Percentiles rank a stretch among this genome's conserved stretches.
Conservation (phyloP, 2,329 filamentous ascomycete species). For the Thielaviopsis musarum region DNA sequence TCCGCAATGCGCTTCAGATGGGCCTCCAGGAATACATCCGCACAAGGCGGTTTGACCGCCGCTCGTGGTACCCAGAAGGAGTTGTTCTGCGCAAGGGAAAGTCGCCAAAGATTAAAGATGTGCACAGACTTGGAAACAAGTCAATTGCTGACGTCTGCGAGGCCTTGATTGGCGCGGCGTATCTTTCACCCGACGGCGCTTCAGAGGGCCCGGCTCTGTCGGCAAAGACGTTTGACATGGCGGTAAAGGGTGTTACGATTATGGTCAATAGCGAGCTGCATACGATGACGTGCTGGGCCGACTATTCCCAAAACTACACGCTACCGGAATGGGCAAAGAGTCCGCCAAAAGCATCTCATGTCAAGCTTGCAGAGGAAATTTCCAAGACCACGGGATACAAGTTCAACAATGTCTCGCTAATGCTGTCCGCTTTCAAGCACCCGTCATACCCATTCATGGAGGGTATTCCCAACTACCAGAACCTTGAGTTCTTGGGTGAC, state of each 20-base stretch:
- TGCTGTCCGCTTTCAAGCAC: slow-evolving; percentile 76
- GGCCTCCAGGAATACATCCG: slow-evolving; percentile 61
- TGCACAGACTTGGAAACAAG: slow-evolving; percentile 67
- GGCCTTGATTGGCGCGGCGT: slow-evolving; percentile 78
- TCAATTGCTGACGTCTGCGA: slow-evolving; percentile 89
- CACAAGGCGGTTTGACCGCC: slow-evolving; percentile 63
- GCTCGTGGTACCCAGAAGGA: slow-evolving; percentile 77
- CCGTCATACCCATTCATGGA: slow-evolving; percentile 67
- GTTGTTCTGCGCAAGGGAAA: slow-evolving; percentile 61
- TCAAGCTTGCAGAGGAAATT: slow-evolving; percentile 49
- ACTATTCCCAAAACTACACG: slow-evolving; percentile 56
- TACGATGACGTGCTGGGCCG: slow-evolving; percentile 47
- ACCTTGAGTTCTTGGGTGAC: slow-evolving; percentile 84
- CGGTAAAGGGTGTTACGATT: slow-evolving; percentile 45
- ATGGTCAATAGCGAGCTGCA: slow-evolving; percentile 58
- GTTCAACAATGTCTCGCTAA: slow-evolving; percentile 60
- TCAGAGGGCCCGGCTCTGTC: slow-evolving; percentile 21
- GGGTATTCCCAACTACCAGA: slow-evolving; percentile 72
- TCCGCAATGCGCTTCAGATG: slow-evolving; percentile 53
- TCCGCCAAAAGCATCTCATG: slow-evolving; percentile 46
- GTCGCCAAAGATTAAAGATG: slow-evolving; percentile 25
- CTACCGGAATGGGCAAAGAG: slow-evolving; percentile 55
- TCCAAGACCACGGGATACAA: slow-evolving; percentile 36
- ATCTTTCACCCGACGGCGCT: slow-evolving; percentile 30
- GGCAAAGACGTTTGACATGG: slow-evolving; percentile 32